Conservation (phyloP, 805 yeast genomes). For the Monosporozyma aerobia region DNA sequence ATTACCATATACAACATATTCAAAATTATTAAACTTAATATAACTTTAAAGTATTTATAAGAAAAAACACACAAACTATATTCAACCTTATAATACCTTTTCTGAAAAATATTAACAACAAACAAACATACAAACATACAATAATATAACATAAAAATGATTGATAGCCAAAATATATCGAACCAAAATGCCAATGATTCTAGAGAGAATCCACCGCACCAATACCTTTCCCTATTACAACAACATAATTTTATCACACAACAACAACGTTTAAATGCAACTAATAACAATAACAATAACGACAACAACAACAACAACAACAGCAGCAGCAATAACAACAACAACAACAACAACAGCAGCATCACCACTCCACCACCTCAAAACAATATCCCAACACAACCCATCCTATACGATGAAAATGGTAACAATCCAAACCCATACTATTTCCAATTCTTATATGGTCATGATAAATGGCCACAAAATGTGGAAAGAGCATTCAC, state of each 20-base stretch:
- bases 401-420: background rate
- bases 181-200: background rate
- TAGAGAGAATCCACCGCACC: background rate
- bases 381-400: background rate
- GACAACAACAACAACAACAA: background rate
- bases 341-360: background rate
- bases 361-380: background rate
- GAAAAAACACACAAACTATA: too few species aligned
- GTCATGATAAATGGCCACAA: conserved; percentile 60
- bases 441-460: conserved; percentile 9
- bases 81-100: too few species aligned
- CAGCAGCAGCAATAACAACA: background rate
- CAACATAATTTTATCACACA: background rate
- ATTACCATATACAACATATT: background rate
- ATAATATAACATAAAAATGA: background rate
- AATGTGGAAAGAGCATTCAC: conserved; percentile 87
- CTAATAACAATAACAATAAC: background rate
- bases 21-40: background rate
- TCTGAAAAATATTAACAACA: too few species aligned
- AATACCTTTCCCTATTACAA: background rate
- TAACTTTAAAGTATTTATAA: too few species aligned
- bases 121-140: too few species aligned
- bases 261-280: background rate
- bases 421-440: background rate
- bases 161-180: background rate